Base-by-base conservation (phyloP, 2,329 filamentous ascomycete genomes). In the Myriosclerotinia duriaeana region DNA sequence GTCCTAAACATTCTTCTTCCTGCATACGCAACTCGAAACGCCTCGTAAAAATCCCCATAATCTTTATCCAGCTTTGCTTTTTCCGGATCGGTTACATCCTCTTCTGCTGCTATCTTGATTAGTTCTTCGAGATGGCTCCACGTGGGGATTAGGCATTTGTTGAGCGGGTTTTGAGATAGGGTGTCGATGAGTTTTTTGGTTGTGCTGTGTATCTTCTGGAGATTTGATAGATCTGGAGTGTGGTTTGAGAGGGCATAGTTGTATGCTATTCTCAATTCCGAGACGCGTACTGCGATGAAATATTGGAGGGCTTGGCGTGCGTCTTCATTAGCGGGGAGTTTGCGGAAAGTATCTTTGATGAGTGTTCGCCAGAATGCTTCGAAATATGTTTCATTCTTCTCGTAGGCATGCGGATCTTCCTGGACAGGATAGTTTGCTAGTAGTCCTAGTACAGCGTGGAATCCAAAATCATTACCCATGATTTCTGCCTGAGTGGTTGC, bases 281-380 rank as follows among this genome's bases (percentile, higher is more conserved):
- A 64, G 34, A 64, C 22, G 20, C 65, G 48, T 5, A 63, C 56
- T 14, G 65, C 44, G 15, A 64, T 44, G 30, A 64, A 66, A n/a
- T 55, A 63, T 52, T 42, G 65, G 12, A 64, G 52, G 36, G 52
- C 20, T 2, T 36, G 12, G 36, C 65, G 40, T 26, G 65, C 65
- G 4, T 66, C 36, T 3, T 56, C 34, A 0, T 11, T 54, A 9
- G 67, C 69, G 14, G 59, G 52, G 3, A 48, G 22, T n/a, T 59
- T 62, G 15, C 36, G 66, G 53, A 65, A 67, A 1, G 66, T 67
- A 6, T 70, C 66, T 60, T 68, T 66, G 22, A 69, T 67, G 4
- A 69, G 17, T 1, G 69, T 64, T 8, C 64, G 59, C 69, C 68
- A 70, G 22, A 70, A 68, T 22, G 56, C 64, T 22, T 70, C 68